Evolutionary conservation across 495 filamentous ascomycete genomes (phyloP).

Genomic region (Tetracladium setigerum): DNA sequence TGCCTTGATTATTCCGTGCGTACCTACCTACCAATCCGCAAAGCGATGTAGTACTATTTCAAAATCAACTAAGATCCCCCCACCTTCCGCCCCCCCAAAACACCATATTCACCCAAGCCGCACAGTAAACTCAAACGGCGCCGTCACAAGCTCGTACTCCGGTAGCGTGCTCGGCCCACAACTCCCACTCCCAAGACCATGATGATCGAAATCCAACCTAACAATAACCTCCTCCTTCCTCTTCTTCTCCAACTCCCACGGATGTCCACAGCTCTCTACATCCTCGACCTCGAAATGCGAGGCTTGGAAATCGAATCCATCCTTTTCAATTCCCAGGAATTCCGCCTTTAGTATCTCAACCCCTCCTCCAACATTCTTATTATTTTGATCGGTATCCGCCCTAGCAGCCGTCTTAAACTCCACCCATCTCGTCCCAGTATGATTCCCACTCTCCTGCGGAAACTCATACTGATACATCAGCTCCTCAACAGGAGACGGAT

Average conservation of each 20-base stretch:
- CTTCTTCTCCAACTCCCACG: slow-evolving; percentile 44
- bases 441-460: slow-evolving; percentile 56
- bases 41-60: too few species aligned
- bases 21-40: too few species aligned
- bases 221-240: slow-evolving; percentile 43
- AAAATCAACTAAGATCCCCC: too few species aligned
- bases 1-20: too few species aligned
- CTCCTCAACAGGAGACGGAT: slow-evolving; percentile 30
- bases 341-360: slow-evolving; percentile 27
- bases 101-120: slow-evolving; percentile 45
- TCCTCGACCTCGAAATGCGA: slow-evolving; percentile 38
- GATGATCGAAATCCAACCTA: slow-evolving; percentile 51
- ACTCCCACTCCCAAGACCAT: slow-evolving; percentile 43
- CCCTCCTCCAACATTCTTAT: slow-evolving; percentile 21
- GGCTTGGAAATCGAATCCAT: slow-evolving; percentile 44
- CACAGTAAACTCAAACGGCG: slow-evolving; percentile 27
- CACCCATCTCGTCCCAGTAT: slow-evolving; percentile 51
- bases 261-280: slow-evolving; percentile 49
- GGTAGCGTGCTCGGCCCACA: slow-evolving; percentile 44
- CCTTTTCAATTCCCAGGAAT: slow-evolving; percentile 28
- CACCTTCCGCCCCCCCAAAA: slow-evolving; percentile 9
- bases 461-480: slow-evolving; percentile 53
- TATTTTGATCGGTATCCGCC: slow-evolving; percentile 21
- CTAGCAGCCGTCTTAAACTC: slow-evolving; percentile 19
- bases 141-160: slow-evolving; percentile 32